Conservation (phyloP, 768 basidiomycete species). For the Kwoniella pini region DNA sequence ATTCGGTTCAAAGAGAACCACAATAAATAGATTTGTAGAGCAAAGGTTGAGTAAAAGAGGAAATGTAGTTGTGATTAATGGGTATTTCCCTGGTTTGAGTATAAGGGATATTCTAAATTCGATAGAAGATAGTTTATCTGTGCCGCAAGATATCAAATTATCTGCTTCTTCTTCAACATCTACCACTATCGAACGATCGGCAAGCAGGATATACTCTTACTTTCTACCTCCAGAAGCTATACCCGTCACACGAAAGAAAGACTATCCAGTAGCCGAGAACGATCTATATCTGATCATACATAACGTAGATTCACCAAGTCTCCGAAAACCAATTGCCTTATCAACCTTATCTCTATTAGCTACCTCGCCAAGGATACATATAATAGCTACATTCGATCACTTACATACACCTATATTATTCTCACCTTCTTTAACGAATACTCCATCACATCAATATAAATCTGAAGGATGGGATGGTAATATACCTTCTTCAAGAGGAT, state of each 20-base stretch:
- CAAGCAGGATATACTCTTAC: conserved; percentile 67
- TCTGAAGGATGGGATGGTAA: conserved; percentile 57
- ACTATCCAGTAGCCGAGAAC: conserved; percentile 50
- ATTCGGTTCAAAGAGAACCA: conserved; percentile 76
- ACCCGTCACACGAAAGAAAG: conserved; percentile 10
- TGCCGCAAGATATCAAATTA: conserved; percentile 39
- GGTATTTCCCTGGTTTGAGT: conserved; percentile 68
- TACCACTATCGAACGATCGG: conserved; percentile 63
- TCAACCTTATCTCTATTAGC: conserved; percentile 72
- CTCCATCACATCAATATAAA: conserved; percentile 34
- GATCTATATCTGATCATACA: conserved; percentile 80
- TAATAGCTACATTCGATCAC: conserved; percentile 84
- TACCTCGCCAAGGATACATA: conserved; percentile 71
- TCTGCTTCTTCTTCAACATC: not conserved
- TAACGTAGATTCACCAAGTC: conserved; percentile 76
- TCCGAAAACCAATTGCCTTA: conserved; percentile 67
- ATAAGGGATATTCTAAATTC: conserved; percentile 64
- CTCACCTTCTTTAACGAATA: conserved; percentile 58
- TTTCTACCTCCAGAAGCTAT: conserved; percentile 56
- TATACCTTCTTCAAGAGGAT: conserved; percentile 39
- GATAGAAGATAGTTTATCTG: conserved; percentile 54
- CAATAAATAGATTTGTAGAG: conserved; percentile 74
- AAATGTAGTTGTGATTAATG: conserved; percentile 76
- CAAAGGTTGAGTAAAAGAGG: conserved; percentile 63
- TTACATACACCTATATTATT: conserved; percentile 81